Conservation (phyloP, 495 filamentous ascomycete genomes). For the Annulohypoxylon maeteangense region DNA sequence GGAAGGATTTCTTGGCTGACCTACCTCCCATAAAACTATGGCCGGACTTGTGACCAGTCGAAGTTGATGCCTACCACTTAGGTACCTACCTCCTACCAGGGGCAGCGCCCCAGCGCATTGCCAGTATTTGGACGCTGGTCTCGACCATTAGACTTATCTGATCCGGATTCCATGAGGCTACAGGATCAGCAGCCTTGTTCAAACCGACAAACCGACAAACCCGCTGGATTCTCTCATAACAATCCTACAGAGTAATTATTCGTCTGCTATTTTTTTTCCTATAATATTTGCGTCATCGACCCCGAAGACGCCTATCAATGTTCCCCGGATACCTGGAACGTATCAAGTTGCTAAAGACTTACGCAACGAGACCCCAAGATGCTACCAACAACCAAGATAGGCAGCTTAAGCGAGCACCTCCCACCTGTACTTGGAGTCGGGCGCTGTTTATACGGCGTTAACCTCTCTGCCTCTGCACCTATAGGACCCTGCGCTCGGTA, state of each 20-base stretch:
- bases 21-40: neutral
- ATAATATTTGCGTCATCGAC: constrained; percentile 27
- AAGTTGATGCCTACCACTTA: neutral
- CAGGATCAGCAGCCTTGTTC: constrained; percentile 15
- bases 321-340: neutral
- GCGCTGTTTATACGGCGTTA: constrained; percentile 16
- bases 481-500: constrained; percentile 35
- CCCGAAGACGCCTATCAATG: neutral
- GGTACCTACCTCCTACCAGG: neutral
- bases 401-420: constrained; percentile 9
- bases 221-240: constrained; percentile 5
- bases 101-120: neutral
- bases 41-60: neutral
- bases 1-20: constrained; percentile 36
- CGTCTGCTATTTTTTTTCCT: too few relatives aligned
- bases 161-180: constrained; percentile 25
- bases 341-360: constrained; percentile 8
- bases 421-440: constrained; percentile 1
- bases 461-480: neutral
- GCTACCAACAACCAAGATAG: constrained; percentile 21
- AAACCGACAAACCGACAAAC: constrained; percentile 13
- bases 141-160: neutral
- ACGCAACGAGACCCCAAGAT: constrained; percentile 14
- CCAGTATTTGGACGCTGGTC: neutral
- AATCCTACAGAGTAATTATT: too few relatives aligned